Evolutionary conservation across 2,329 filamentous ascomycete species (phyloP).

Genomic region (Pseudocercospora ulei): DNA sequence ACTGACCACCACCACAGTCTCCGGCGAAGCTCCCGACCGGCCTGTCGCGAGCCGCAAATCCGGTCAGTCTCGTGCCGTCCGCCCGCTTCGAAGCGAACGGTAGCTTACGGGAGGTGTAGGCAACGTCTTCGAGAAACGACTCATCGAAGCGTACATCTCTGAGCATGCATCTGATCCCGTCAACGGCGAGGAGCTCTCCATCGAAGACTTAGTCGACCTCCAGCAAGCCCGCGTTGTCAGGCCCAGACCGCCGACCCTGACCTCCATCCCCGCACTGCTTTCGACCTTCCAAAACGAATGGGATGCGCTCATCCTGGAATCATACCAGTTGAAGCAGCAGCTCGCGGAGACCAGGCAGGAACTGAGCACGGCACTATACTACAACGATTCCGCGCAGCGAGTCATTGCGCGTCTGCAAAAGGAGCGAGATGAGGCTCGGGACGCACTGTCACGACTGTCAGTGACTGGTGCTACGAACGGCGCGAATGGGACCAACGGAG

Average conservation of each 20-base stretch:
- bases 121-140: slow-evolving; percentile 83
- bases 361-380: slow-evolving; percentile 84
- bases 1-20: slow-evolving; percentile 51
- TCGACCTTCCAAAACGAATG: slow-evolving; percentile 97
- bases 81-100: slow-evolving; percentile 27
- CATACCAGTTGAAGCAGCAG: slow-evolving; percentile 82
- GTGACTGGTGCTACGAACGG: slow-evolving; percentile 47
- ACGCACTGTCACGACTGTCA: slow-evolving; percentile 76
- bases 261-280: slow-evolving; percentile 88
- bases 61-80: slow-evolving; percentile 47
- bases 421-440: slow-evolving; percentile 84
- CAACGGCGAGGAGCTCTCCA: slow-evolving; percentile 70
- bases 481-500: slow-evolving; percentile 48
- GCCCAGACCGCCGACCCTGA: slow-evolving; percentile 83
- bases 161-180: slow-evolving; percentile 89
- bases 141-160: slow-evolving; percentile 89
- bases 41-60: slow-evolving; percentile 93
- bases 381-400: slow-evolving; percentile 91
- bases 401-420: slow-evolving; percentile 86
- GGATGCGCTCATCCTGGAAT: slow-evolving; percentile 86
- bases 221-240: slow-evolving; percentile 74
- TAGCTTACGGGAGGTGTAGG: slow-evolving; percentile 45
- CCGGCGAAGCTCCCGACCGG: slow-evolving; percentile 88
- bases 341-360: slow-evolving; percentile 84
- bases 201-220: slow-evolving; percentile 79